Conservation (phyloP, 768 basidiomycete genomes). For the Udeniomyces megalosporus region DNA sequence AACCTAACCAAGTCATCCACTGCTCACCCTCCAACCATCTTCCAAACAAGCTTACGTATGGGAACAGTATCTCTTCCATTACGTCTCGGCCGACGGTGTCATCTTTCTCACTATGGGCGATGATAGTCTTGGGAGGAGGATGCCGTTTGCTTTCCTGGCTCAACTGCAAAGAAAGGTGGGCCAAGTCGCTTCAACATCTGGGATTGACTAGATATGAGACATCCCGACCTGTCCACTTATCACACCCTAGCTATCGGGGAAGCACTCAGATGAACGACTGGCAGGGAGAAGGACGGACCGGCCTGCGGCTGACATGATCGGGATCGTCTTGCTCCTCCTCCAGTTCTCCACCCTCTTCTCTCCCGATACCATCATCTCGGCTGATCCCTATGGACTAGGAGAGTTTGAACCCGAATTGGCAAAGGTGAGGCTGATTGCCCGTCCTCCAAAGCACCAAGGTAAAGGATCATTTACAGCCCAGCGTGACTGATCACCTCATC, state of each 20-base stretch:
- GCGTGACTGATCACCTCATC: no score
- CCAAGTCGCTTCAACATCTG: neutral
- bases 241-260: no score
- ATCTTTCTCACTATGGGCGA: slow-evolving; percentile 89
- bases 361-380: slow-evolving; percentile 28
- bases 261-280: no score
- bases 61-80: slow-evolving; percentile 76
- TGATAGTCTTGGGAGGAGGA: slow-evolving; percentile 71
- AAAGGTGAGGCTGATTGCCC: slow-evolving; percentile 20
- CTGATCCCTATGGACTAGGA: slow-evolving; percentile 28
- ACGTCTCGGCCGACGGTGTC: slow-evolving; percentile 73
- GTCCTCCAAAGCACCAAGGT: slow-evolving; percentile 14
- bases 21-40: no score
- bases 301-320: neutral
- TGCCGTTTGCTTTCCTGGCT: slow-evolving; percentile 83
- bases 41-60: slow-evolving; percentile 47
- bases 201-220: no score
- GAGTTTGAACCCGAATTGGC: slow-evolving; percentile 30
- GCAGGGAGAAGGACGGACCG: no score
- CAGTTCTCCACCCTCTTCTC: slow-evolving; percentile 30
- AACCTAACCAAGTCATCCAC: no score
- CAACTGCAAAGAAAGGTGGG: slow-evolving; percentile 52
- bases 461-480: slow-evolving; percentile 29
- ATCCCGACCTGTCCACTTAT: no score
- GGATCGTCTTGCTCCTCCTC: neutral